Evolutionary conservation across 1,139 yeast genomes (phyloP).

Genomic region (Candida anutae): DNA sequence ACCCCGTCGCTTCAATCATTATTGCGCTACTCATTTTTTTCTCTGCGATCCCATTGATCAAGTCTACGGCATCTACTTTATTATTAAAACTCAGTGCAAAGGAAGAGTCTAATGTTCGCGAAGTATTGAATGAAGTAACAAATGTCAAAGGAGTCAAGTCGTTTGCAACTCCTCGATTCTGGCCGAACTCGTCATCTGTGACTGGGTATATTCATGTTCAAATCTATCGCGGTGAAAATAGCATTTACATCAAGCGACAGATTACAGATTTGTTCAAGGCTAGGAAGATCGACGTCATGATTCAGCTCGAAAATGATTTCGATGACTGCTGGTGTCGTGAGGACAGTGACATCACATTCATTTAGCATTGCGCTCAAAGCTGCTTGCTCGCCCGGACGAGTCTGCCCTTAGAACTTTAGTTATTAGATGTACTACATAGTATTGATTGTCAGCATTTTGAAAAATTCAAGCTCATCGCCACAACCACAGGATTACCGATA

Average conservation of each 20-base stretch:
- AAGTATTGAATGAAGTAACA: conserved; percentile 58
- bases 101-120: conserved; percentile 53
- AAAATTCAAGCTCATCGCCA: conserved; percentile 1
- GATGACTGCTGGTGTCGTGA: conserved; percentile 55
- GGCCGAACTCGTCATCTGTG: conserved; percentile 54
- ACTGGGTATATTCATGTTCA: conserved; percentile 66
- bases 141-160: conserved; percentile 75
- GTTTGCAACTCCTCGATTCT: conserved; percentile 82
- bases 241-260: conserved; percentile 50
- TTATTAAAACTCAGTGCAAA: conserved; percentile 51
- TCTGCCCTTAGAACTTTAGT: too few species aligned
- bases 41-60: conserved; percentile 78
- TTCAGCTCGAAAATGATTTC: conserved; percentile 53
- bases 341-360: conserved; percentile 3
- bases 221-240: conserved; percentile 59
- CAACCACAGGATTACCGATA: too few species aligned
- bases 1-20: conserved; percentile 84
- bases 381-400: too few species aligned
- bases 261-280: conserved; percentile 41
- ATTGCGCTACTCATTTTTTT: conserved; percentile 74
- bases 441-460: too few species aligned
- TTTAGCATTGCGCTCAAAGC: too few species aligned
- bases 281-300: conserved; percentile 39
- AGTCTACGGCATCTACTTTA: conserved; percentile 71
- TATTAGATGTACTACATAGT: too few species aligned